A percentile compares a stretch with the other conserved stretches of the same genome.
phyloP scores from a whole-genome alignment of 495 filamentous ascomycete species.

The Evernia prunastri region DNA sequence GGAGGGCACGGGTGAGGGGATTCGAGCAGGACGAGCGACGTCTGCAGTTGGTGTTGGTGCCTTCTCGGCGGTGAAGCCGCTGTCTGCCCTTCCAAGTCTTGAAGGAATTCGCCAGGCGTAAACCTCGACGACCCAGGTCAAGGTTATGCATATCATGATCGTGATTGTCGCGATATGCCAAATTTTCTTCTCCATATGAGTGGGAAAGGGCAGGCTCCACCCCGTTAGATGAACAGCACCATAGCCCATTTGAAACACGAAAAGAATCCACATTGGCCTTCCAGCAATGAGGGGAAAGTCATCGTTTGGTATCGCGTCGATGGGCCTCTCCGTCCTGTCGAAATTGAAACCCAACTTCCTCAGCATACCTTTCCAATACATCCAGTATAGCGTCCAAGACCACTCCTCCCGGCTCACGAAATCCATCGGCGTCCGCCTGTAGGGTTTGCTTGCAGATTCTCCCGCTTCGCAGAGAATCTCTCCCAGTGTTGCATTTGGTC shows the following conservation, averaged over 20 bases:
- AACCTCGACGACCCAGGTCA: slow-evolving; percentile 4
- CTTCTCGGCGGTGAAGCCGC: too few species aligned
- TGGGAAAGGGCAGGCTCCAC: slow-evolving; percentile 27
- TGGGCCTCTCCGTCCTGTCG: not conserved
- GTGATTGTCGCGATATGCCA: slow-evolving; percentile 23
- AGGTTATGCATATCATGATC: slow-evolving; percentile 12
- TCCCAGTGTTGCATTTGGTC: slow-evolving; percentile 12
- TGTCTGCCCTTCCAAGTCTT: too few species aligned
- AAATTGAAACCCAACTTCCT: not conserved
- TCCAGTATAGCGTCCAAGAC: slow-evolving; percentile 15
- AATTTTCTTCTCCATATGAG: slow-evolving; percentile 15
- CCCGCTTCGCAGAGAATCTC: slow-evolving; percentile 26
- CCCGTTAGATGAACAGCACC: slow-evolving; percentile 23
- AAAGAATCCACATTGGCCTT: slow-evolving; percentile 3
- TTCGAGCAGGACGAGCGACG: too few species aligned
- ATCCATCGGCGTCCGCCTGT: slow-evolving; percentile 29
- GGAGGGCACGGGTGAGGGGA: too few species aligned
- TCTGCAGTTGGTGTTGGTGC: too few species aligned
- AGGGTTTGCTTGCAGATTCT: slow-evolving; percentile 19
- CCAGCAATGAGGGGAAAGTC: not conserved
- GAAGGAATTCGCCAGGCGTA: slow-evolving; percentile 3
- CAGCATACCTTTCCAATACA: slow-evolving; percentile 1
- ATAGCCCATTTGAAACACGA: slow-evolving; percentile 19
- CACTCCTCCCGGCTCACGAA: slow-evolving; percentile 27
- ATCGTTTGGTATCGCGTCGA: slow-evolving; percentile 1